A percentile compares a stretch with the other conserved stretches of the same genome.
These are phyloP conservation scores for Hygrophorus russula DNA, from an alignment of 768 basidiomycete genomes.

Conservation along the genomic window DNA sequence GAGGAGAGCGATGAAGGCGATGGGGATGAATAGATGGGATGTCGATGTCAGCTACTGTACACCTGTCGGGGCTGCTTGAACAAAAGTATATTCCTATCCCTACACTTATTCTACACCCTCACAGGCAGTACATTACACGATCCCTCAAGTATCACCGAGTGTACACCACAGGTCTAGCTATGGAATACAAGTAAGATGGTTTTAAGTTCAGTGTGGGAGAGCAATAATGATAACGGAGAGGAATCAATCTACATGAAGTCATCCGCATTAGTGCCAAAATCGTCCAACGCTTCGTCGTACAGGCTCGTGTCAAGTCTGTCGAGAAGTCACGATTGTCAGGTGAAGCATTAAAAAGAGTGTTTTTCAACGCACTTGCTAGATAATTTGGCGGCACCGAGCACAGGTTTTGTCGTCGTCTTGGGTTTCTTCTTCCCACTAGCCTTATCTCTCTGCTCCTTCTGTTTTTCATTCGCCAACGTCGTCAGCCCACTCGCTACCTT, in stretches of 20 bases:
- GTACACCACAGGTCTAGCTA: neutral
- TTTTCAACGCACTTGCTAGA: constrained; percentile 40
- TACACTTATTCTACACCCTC: no score
- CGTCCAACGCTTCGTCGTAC: constrained; percentile 88
- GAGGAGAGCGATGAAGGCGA: constrained; percentile 51
- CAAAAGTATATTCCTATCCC: no score
- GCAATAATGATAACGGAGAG: constrained; percentile 64
- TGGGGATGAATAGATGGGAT: neutral
- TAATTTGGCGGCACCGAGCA: constrained; percentile 60
- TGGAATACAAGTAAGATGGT: neutral
- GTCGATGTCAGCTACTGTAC: neutral
- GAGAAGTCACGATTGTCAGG: constrained; percentile 4
- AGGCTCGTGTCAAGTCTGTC: constrained; percentile 62
- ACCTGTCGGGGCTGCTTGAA: neutral
- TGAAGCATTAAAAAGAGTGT: neutral
- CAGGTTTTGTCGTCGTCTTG: constrained; percentile 61
- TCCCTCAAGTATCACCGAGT: neutral
- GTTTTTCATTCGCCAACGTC: constrained; percentile 90
- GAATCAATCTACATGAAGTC: constrained; percentile 77
- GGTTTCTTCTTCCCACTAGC: constrained; percentile 85
- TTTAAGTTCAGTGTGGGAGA: constrained; percentile 44
- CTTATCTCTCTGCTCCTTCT: constrained; percentile 81
- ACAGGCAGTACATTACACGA: neutral
- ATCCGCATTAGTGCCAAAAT: constrained; percentile 61
- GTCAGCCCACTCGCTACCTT: constrained; percentile 81